Conservation (phyloP, 2,329 filamentous ascomycete genomes). For the Botrytis byssoidea region DNA sequence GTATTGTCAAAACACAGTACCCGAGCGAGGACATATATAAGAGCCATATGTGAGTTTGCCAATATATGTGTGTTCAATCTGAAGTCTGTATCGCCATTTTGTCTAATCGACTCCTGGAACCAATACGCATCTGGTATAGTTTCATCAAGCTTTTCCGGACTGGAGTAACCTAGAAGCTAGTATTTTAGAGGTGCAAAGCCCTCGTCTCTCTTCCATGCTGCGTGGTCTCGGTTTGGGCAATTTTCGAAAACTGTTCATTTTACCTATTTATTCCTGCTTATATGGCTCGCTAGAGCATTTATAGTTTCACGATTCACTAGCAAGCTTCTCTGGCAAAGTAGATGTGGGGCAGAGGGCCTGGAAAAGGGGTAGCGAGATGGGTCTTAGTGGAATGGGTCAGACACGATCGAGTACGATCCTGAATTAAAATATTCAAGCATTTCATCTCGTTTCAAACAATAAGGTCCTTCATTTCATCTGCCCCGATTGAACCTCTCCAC, state of each 20-base stretch:
- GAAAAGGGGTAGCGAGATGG: background rate
- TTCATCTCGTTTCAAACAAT: background rate
- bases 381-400: background rate
- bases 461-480: background rate
- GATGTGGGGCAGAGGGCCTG: background rate
- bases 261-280: background rate
- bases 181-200: background rate
- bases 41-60: background rate
- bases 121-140: background rate
- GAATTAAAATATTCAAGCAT: background rate
- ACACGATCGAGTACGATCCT: background rate
- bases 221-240: no score
- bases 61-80: background rate
- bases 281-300: background rate
- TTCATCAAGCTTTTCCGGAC: background rate
- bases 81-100: fast-evolving
- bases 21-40: background rate
- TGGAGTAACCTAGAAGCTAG: background rate
- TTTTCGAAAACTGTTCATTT: background rate
- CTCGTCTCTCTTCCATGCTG: background rate
- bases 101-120: background rate
- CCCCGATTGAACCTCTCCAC: fast-evolving
- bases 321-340: background rate
- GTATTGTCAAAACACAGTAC: background rate
- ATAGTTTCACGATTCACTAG: background rate